A percentile compares a stretch with the other conserved stretches of the same genome.
Conservation (phyloP, 1,284 basidiomycete species). For the Apiotrichum sp. region DNA sequence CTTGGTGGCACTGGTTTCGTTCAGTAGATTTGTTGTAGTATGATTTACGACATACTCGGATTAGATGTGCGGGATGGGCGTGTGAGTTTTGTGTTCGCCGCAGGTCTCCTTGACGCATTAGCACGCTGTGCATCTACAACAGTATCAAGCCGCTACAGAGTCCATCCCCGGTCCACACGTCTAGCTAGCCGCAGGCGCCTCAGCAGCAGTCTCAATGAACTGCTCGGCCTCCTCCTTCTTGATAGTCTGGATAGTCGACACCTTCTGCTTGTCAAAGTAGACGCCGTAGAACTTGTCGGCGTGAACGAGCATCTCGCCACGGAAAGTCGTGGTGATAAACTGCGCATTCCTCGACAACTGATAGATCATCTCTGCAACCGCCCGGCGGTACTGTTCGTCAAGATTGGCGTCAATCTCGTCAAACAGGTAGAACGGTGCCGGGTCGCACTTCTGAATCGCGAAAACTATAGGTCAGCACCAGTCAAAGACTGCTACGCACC, state of each 20-base stretch:
- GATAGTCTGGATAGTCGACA: conserved; percentile 54
- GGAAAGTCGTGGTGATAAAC: conserved; percentile 98
- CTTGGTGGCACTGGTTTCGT: too few species aligned
- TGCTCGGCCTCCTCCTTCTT: conserved; percentile 41
- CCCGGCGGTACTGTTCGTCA: conserved; percentile 94
- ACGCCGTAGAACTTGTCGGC: conserved; percentile 99
- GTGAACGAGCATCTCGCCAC: conserved; percentile 76
- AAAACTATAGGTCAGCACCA: conserved; percentile 59
- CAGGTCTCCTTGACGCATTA: neutral
- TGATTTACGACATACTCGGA: conserved; percentile 2
- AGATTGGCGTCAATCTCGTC: conserved; percentile 99
- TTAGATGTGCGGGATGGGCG: too few species aligned
- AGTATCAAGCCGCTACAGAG: neutral
- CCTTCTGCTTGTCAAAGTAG: conserved; percentile 92
- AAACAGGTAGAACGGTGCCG: conserved; percentile 99
- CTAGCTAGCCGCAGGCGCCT: conserved; percentile 3
- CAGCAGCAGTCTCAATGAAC: conserved; percentile 28
- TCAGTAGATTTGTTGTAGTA: neutral
- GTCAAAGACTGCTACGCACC: conserved; percentile 50
- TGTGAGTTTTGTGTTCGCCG: too few species aligned
- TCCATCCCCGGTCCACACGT: neutral
- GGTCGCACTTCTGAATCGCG: conserved; percentile 98
- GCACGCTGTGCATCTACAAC: conserved; percentile 3
- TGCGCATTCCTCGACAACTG: conserved; percentile 80
- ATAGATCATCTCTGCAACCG: conserved; percentile 97